These are phyloP conservation scores for Podila epicladia DNA, from an alignment of 192 early-diverging fungal species.

Conservation along the genomic window DNA sequence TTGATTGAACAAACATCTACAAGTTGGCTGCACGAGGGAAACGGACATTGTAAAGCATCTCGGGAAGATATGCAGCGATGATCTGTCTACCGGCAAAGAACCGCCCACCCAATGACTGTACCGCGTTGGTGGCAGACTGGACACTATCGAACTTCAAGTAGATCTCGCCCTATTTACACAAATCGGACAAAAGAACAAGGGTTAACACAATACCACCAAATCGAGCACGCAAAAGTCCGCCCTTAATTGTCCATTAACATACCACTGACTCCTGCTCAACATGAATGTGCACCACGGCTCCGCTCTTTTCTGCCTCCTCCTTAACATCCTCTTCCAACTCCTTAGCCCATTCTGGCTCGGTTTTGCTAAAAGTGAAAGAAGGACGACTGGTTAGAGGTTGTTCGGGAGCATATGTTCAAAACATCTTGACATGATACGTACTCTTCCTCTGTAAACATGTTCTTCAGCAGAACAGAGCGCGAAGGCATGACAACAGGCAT, in stretches of 20 bases:
- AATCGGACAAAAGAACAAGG: background rate
- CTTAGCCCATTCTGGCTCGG: constrained; percentile 82
- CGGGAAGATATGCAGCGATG: constrained; percentile 66
- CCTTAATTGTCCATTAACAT: constrained; percentile 1
- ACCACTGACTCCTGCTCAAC: constrained; percentile 73
- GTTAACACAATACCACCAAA: background rate
- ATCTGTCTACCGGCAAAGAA: constrained; percentile 93
- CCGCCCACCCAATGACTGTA: constrained; percentile 78
- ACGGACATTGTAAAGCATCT: constrained; percentile 71
- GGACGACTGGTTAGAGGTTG: background rate
- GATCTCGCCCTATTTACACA: constrained; percentile 73
- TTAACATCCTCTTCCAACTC: constrained; percentile 89
- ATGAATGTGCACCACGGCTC: constrained; percentile 76
- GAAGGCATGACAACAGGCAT: constrained; percentile 66
- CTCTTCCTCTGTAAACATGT: constrained; percentile 90
- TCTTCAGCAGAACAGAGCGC: constrained; percentile 78
- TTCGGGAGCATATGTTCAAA: background rate
- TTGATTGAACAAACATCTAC: constrained; percentile 30
- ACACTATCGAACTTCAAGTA: constrained; percentile 84
- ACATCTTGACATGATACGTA: constrained; percentile 50
- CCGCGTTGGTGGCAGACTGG: constrained; percentile 71
- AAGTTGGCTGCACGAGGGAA: constrained; percentile 69
- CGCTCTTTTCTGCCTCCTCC: constrained; percentile 84
- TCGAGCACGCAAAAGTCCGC: no score
- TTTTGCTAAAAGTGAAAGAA: constrained; percentile 67